These are phyloP conservation scores for Mentha longifolia DNA, from an alignment of 257 asterid genomes.

Conservation along the genomic window DNA sequence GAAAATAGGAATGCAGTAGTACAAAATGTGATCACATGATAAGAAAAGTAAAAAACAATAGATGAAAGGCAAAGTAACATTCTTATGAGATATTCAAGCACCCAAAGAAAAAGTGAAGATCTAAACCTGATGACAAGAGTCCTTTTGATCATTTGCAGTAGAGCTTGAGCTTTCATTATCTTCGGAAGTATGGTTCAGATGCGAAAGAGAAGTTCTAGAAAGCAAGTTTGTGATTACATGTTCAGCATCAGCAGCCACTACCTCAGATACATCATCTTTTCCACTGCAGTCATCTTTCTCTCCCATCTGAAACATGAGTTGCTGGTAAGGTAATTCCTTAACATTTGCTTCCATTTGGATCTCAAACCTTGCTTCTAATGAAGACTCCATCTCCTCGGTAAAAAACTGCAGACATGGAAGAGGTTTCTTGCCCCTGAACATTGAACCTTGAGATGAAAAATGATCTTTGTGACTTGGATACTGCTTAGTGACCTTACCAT, in stretches of 20 bases:
- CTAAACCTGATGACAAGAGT: constrained; percentile 53
- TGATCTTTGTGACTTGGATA: constrained; percentile 37
- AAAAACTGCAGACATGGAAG: constrained; percentile 33
- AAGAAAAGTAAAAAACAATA: neutral
- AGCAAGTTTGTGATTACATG: constrained; percentile 37
- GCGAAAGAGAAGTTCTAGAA: constrained; percentile 35
- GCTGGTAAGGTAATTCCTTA: constrained; percentile 39
- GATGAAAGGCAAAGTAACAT: constrained; percentile 20
- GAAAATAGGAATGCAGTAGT: neutral
- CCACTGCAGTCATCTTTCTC: constrained; percentile 30
- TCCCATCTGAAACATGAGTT: constrained; percentile 33
- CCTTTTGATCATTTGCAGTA: constrained; percentile 38
- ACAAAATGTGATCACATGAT: neutral
- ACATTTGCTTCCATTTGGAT: constrained; percentile 40
- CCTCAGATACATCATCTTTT: constrained; percentile 31
- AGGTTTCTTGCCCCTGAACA: constrained; percentile 47
- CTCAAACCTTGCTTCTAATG: constrained; percentile 44
- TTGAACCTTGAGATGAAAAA: constrained; percentile 38
- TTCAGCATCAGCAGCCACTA: constrained; percentile 37
- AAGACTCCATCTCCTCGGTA: constrained; percentile 38
- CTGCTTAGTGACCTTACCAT: constrained; percentile 42
- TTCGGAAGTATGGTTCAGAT: constrained; percentile 31
- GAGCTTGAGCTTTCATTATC: constrained; percentile 42
- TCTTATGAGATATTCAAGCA: constrained; percentile 24
- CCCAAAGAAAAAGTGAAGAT: constrained; percentile 34